Percentiles rank a stretch among this genome's conserved stretches.
phyloP scores from a whole-genome alignment of 306 rosid species.

The Trifolium pratense region DNA sequence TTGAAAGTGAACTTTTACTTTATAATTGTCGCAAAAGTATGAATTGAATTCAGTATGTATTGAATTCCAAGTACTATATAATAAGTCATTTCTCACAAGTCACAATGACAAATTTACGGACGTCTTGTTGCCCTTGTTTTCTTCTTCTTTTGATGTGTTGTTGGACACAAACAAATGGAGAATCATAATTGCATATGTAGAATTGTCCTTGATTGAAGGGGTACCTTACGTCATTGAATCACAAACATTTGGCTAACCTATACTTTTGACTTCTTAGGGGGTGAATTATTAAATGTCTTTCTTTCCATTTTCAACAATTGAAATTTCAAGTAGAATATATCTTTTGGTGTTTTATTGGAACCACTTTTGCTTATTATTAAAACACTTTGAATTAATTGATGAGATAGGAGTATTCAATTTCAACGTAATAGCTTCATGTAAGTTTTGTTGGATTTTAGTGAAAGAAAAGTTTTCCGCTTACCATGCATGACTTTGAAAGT shows the following conservation, averaged over 20 bases:
- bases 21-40: too few species aligned
- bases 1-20: too few species aligned
- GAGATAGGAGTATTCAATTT: constrained; percentile 28
- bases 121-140: constrained; percentile 19
- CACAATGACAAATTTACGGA: constrained; percentile 30
- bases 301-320: constrained; percentile 26
- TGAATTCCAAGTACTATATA: not conserved
- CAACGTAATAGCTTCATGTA: constrained; percentile 30
- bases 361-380: not conserved
- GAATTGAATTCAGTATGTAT: too few species aligned
- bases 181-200: constrained; percentile 31
- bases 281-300: constrained; percentile 19
- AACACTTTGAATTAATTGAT: constrained; percentile 32
- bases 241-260: constrained; percentile 39
- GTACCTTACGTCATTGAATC: constrained; percentile 40
- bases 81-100: constrained; percentile 27
- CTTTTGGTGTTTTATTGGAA: constrained; percentile 8
- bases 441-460: constrained; percentile 5
- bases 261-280: constrained; percentile 43
- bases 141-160: constrained; percentile 11
- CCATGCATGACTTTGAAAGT: constrained; percentile 40
- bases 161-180: constrained; percentile 39
- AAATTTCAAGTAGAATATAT: constrained; percentile 19
- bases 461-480: constrained; percentile 19
- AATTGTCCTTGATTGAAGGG: constrained; percentile 49